Conservation (phyloP, 1,139 yeast species). For the Hansenula sp. region DNA sequence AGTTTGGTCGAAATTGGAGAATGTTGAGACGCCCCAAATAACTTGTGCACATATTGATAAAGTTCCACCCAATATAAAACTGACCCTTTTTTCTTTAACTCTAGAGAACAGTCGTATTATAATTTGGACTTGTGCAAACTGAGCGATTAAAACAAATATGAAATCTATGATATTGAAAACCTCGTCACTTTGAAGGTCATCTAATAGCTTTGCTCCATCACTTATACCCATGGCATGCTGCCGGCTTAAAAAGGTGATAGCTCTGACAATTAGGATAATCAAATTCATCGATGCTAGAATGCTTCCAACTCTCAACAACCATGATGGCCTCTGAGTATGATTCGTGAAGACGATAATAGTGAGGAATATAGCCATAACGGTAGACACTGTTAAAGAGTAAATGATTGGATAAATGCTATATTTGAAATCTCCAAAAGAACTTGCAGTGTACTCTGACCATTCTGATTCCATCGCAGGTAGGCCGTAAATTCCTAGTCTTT, state of each 20-base stretch:
- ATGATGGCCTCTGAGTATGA: constrained; percentile 51
- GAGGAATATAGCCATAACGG: constrained; percentile 61
- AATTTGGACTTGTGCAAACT: constrained; percentile 74
- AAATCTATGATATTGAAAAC: constrained; percentile 61
- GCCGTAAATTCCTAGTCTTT: constrained; percentile 16
- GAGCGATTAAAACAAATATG: constrained; percentile 55
- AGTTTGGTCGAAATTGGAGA: constrained; percentile 30
- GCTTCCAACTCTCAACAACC: constrained; percentile 42
- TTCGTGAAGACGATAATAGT: constrained; percentile 63
- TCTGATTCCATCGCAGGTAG: constrained; percentile 20
- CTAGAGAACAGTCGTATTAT: constrained; percentile 70
- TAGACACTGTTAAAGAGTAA: constrained; percentile 60
- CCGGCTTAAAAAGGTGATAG: constrained; percentile 39
- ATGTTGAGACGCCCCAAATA: constrained; percentile 67
- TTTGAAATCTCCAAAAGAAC: constrained; percentile 40
- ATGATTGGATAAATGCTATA: constrained; percentile 59
- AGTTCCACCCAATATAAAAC: constrained; percentile 57
- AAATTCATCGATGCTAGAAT: constrained; percentile 51
- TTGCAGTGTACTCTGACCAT: constrained; percentile 22
- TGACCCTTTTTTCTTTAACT: constrained; percentile 63
- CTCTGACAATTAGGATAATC: constrained; percentile 43
- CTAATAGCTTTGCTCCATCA: constrained; percentile 48
- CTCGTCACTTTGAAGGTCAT: constrained; percentile 40
- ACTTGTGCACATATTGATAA: constrained; percentile 59
- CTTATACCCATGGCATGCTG: constrained; percentile 58